Percentiles rank a stretch among this genome's conserved stretches.
Evolutionary conservation across 169 alveolate genomes (phyloP).

Genomic region (Toxoplasma gondii): DNA sequence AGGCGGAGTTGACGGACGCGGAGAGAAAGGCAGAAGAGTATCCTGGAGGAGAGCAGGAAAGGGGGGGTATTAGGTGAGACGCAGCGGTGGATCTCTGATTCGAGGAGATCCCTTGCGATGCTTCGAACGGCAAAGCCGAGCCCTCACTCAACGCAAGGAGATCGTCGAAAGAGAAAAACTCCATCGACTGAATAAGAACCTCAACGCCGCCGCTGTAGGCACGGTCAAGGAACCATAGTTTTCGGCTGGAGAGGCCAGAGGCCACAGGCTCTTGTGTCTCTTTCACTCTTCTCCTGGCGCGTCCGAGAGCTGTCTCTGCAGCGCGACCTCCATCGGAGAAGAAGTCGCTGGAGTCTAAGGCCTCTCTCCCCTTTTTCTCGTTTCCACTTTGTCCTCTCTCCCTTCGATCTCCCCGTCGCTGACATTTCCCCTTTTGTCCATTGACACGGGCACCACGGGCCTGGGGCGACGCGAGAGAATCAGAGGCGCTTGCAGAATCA

Average conservation of each 20-base stretch:
- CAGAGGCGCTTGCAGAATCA: too few relatives aligned
- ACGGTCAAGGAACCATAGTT: constrained; percentile 9
- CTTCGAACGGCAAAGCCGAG: background rate
- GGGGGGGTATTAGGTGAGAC: background rate
- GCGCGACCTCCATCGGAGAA: background rate
- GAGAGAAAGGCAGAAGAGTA: too few relatives aligned
- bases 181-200: constrained; percentile 12
- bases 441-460: too few relatives aligned
- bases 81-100: background rate
- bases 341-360: background rate
- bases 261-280: background rate
- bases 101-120: background rate
- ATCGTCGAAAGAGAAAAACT: background rate
- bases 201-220: background rate
- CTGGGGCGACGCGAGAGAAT: too few relatives aligned
- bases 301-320: background rate
- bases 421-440: background rate
- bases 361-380: background rate
- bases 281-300: background rate
- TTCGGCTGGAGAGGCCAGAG: background rate
- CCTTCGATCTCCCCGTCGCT: background rate
- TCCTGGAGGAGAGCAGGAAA: too few relatives aligned
- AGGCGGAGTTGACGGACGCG: background rate
- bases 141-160: background rate
- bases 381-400: background rate